These are phyloP conservation scores for Phytophthora hybrid DNA, from an alignment of 352 stramenopile species.

Conservation along the genomic window DNA sequence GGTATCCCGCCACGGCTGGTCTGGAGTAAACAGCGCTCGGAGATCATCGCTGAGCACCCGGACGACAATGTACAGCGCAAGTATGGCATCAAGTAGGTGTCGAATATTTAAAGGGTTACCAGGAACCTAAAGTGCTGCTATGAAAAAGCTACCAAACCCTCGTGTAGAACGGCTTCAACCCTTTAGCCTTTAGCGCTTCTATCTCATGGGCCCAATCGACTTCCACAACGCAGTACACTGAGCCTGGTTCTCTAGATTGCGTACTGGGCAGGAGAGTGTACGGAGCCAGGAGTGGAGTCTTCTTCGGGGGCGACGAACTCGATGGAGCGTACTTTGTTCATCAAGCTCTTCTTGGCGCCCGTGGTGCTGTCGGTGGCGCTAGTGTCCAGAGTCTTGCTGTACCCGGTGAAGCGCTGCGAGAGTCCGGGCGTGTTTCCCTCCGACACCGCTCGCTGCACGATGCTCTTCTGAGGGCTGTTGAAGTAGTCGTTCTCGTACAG, in stretches of 20 bases:
- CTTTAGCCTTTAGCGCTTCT: no score
- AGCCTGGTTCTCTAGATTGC: slow-evolving; percentile 8
- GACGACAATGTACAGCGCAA: slow-evolving; percentile 72
- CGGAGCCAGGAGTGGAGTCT: slow-evolving; percentile 25
- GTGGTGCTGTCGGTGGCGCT: neutral
- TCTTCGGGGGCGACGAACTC: slow-evolving; percentile 26
- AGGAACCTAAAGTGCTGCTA: neutral
- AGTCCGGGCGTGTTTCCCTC: slow-evolving; percentile 11
- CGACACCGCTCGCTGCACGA: slow-evolving; percentile 5
- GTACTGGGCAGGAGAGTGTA: slow-evolving; percentile 28
- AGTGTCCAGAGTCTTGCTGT: slow-evolving; percentile 41
- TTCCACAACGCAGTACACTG: no score
- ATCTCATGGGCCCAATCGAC: no score
- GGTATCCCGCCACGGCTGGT: slow-evolving; percentile 68
- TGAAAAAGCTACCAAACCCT: no score
- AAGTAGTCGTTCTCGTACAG: slow-evolving; percentile 50
- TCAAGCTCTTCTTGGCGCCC: slow-evolving; percentile 33
- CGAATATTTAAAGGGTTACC: slow-evolving; percentile 20
- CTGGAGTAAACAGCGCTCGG: slow-evolving; percentile 76
- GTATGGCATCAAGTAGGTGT: slow-evolving; percentile 55
- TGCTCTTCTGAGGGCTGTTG: slow-evolving; percentile 20
- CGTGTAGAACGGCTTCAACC: no score
- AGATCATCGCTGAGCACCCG: slow-evolving; percentile 54
- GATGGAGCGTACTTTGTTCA: slow-evolving; percentile 40
- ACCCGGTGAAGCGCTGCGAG: slow-evolving; percentile 41